phyloP scores from a whole-genome alignment of 345 rosid genomes.

The Camelina hispida region DNA sequence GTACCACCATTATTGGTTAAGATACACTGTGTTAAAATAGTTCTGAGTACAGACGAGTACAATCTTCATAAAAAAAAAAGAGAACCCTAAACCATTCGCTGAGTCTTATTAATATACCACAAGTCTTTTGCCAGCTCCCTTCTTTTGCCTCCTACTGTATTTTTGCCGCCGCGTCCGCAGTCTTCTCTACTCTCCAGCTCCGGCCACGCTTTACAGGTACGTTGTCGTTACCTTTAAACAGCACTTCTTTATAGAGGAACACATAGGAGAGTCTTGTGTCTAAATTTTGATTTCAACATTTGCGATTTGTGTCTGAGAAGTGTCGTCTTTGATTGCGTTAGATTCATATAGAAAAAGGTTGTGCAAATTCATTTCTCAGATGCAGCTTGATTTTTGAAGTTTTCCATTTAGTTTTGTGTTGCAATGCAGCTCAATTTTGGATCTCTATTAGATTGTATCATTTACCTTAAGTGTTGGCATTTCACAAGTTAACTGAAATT shows the following conservation, averaged over 20 bases:
- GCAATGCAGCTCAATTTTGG: neutral
- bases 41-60: neutral
- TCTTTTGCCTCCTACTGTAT: neutral
- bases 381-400: neutral
- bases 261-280: neutral
- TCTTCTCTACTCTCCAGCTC: neutral
- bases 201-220: slow-evolving; percentile 21
- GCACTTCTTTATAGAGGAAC: neutral
- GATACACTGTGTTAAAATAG: neutral
- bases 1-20: neutral
- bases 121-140: neutral
- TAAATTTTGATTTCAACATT: neutral
- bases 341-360: neutral
- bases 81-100: slow-evolving; percentile 8
- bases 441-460: neutral
- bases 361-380: neutral
- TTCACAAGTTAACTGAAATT: too few relatives aligned
- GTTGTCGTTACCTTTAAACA: neutral
- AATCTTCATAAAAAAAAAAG: neutral
- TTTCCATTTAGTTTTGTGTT: neutral
- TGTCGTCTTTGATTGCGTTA: neutral
- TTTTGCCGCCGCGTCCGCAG: neutral
- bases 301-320: neutral
- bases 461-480: neutral
- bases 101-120: neutral